Conservation (phyloP, 2,329 filamentous ascomycete species). For the Plenodomus lindquistii region DNA sequence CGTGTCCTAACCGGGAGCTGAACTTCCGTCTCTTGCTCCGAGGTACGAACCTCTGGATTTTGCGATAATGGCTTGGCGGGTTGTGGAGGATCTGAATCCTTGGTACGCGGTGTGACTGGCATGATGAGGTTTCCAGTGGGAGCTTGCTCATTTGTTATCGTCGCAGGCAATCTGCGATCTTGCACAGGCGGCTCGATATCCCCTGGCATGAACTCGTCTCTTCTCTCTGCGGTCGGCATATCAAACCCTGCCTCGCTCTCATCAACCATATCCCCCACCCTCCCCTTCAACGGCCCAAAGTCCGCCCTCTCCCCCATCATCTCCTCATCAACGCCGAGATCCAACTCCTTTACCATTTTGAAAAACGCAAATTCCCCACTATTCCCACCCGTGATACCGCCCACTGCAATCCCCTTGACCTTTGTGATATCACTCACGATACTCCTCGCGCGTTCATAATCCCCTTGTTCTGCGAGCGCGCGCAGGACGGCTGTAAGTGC, state of each 20-base stretch:
- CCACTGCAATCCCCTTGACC: slow-evolving; percentile 34
- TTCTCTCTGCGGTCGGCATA: no score
- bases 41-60: background rate
- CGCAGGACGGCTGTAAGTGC: slow-evolving; percentile 45
- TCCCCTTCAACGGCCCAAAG: background rate
- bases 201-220: no score
- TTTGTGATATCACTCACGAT: slow-evolving; percentile 45
- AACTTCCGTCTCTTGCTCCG: no score
- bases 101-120: no score
- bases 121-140: no score
- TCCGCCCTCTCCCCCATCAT: slow-evolving; percentile 10
- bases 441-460: slow-evolving; percentile 37
- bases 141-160: no score
- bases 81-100: no score
- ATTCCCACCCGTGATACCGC: slow-evolving; percentile 19
- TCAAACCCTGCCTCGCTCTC: no score
- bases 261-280: background rate
- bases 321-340: slow-evolving; percentile 13
- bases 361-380: slow-evolving; percentile 23
- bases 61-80: no score
- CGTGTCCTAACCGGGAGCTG: no score
- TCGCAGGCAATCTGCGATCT: no score
- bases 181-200: no score
- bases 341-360: slow-evolving; percentile 9
- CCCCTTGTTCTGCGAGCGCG: slow-evolving; percentile 43